Conservation (phyloP, 495 filamentous ascomycete species). For the Penicillium bialowiezense region DNA sequence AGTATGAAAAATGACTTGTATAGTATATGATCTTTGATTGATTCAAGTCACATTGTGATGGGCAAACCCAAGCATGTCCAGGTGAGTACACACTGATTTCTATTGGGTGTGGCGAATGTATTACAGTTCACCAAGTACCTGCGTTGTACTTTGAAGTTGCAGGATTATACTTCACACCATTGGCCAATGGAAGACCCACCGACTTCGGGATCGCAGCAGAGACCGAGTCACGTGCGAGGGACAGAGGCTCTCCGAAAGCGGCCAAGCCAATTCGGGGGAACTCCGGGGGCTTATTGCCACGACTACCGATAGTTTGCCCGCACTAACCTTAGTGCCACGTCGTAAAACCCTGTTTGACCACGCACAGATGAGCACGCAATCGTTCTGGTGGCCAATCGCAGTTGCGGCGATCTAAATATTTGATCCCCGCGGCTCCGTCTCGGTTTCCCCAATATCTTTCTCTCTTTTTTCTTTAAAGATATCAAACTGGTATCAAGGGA, state of each 20-base stretch:
- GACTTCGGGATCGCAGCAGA: too few relatives aligned
- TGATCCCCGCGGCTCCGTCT: constrained; percentile 9
- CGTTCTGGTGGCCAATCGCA: constrained; percentile 13
- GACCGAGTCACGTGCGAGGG: neutral
- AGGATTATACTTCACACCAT: too few relatives aligned
- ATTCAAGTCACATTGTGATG: too few relatives aligned
- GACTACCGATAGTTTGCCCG: neutral
- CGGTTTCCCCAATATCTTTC: constrained; percentile 20
- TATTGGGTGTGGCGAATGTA: too few relatives aligned
- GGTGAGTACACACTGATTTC: too few relatives aligned
- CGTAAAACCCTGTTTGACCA: neutral
- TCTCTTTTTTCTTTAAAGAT: constrained; percentile 24
- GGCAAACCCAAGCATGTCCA: too few relatives aligned
- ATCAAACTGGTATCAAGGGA: constrained; percentile 12
- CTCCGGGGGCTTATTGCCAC: neutral
- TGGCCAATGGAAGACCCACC: too few relatives aligned
- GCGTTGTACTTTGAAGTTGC: too few relatives aligned
- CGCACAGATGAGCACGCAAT: neutral
- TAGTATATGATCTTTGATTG: too few relatives aligned
- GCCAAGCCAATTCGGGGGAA: neutral
- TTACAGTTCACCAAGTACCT: neutral
- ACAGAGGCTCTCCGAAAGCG: constrained; percentile 15
- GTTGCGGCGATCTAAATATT: constrained; percentile 16
- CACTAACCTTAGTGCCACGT: neutral
- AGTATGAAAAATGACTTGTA: too few relatives aligned